Conservation (phyloP, 1,284 basidiomycete genomes). For the Microstroma glucosiphilum region DNA sequence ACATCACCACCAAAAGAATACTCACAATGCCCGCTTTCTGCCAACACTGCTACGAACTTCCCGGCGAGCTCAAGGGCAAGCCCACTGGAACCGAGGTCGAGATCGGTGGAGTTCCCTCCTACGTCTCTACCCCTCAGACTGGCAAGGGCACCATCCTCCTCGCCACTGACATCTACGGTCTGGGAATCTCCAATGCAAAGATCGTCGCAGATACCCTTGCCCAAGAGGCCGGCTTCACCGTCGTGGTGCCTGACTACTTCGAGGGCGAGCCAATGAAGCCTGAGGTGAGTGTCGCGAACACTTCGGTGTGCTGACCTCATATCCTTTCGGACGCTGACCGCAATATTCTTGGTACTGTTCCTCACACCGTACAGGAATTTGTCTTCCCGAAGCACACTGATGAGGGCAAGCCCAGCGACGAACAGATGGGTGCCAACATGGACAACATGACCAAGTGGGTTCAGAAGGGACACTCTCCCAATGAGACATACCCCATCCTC, state of each 20-base stretch:
- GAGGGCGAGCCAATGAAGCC: constrained; percentile 17
- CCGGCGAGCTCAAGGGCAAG: constrained; percentile 15
- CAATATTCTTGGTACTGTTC: background rate
- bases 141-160: constrained; percentile 16
- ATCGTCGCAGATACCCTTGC: constrained; percentile 24
- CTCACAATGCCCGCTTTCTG: constrained; percentile 6
- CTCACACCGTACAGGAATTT: constrained; percentile 6
- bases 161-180: constrained; percentile 20
- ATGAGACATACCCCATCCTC: constrained; percentile 16
- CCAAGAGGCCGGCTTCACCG: constrained; percentile 17
- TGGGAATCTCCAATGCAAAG: constrained; percentile 16
- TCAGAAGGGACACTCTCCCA: constrained; percentile 16
- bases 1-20: no score
- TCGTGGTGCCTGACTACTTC: constrained; percentile 22
- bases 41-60: constrained; percentile 11
- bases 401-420: constrained; percentile 15
- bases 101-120: constrained; percentile 14
- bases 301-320: no score
- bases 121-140: constrained; percentile 11
- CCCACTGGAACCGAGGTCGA: constrained; percentile 9
- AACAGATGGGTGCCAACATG: constrained; percentile 15
- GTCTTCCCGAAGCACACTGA: constrained; percentile 5
- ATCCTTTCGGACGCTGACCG: no score
- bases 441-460: constrained; percentile 16
- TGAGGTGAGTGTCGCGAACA: constrained; percentile 3